Base-by-base conservation (phyloP, 2,329 filamentous ascomycete species). In the Hymenotorrendiella dingleyae region DNA sequence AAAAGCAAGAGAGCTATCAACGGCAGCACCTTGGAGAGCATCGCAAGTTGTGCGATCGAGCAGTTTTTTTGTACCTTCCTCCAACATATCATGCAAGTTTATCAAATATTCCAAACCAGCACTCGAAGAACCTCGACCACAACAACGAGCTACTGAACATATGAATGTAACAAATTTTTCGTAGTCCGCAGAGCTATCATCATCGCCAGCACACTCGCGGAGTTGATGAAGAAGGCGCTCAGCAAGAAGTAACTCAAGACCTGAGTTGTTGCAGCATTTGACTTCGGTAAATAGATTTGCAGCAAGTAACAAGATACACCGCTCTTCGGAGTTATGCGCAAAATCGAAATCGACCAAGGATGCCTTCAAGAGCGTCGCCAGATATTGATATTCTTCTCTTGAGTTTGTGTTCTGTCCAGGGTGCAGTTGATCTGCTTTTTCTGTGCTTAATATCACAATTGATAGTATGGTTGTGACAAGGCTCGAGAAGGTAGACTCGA, bases 141-240 rank as follows among this genome's bases (percentile, higher is more conserved):
- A 73, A 49, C 64, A 70, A 23, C 70, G 67, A 2, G 73, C 68
- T 9, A 75, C 57, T 6, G 66, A 68, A 43, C 67, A 68, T 22
- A 70, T 54, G 27, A 78, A 62, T 1, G 59, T 53, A 4, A 52
- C 53, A 11, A 49, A 34, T 27, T 52, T 47, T 21, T 42, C 28
- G 27, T 54, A 56, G 6, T n/a, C 29, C 9, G 36, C 33, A 11
- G 42, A 28, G 1, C 37, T 38, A 8, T 35, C 10, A 9, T 14
- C 24, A 3, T 14, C 24, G 11, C 32, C 22, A 17, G 33, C 28
- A n/a, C 37, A 30, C 17, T 43, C 26, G 9, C 33, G 32, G 16
- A 52, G 36, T 26, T 48, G 36, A 17, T 34, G 3, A 5, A 49
- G 9, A 12, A 54, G 26, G 21, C 29, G 10, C n/a, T 47, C 28